Conservation (phyloP, 176 grass and related monocot species). For the Chrysopogon serrulatus region DNA sequence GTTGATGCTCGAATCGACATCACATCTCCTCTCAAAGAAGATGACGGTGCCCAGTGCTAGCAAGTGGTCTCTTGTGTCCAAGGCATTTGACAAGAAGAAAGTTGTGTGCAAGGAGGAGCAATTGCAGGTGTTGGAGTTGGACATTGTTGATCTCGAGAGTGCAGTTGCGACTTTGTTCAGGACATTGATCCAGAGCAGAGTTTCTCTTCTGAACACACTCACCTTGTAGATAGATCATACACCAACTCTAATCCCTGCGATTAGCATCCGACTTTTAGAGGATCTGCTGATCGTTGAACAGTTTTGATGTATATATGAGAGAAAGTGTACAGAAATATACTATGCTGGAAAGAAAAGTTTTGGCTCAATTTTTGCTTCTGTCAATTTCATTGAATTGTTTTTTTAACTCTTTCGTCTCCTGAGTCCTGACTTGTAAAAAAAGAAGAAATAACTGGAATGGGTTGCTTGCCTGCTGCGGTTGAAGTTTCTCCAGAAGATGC, state of each 20-base stretch:
- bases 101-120: background rate
- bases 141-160: constrained; percentile 16
- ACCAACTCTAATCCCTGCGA: background rate
- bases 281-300: background rate
- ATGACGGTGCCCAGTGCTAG: background rate
- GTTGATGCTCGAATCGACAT: background rate
- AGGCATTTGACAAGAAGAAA: background rate
- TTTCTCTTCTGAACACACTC: constrained; percentile 30
- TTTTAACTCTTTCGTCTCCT: background rate
- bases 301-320: constrained; percentile 21
- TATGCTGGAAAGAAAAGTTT: constrained; percentile 11
- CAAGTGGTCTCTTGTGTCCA: constrained; percentile 6
- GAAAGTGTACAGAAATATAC: background rate
- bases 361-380: constrained; percentile 26
- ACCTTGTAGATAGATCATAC: constrained; percentile 10
- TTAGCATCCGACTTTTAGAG: background rate
- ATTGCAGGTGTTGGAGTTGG: constrained; percentile 6
- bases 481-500: background rate
- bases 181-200: constrained; percentile 19
- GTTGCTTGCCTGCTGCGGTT: background rate
- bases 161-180: constrained; percentile 25
- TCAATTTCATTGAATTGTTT: background rate
- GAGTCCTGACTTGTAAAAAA: background rate
- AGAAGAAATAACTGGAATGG: background rate
- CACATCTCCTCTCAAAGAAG: background rate